These are phyloP conservation scores for Podaxis sp. DNA, from an alignment of 768 basidiomycete species.

Conservation along the genomic window DNA sequence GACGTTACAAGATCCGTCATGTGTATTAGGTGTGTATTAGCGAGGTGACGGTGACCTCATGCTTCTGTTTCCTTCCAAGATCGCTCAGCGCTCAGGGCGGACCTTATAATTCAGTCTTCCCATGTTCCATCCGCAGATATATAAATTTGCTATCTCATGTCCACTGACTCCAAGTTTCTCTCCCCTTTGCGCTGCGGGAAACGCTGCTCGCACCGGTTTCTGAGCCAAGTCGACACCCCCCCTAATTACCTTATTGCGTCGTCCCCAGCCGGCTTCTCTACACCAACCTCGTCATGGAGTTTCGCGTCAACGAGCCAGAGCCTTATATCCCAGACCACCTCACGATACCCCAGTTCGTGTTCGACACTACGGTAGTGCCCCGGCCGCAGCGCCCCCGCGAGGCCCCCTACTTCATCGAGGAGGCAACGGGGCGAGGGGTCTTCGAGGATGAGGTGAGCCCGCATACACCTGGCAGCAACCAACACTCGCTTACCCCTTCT, in stretches of 20 bases:
- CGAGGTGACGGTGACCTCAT: not conserved
- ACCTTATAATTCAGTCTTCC: not conserved
- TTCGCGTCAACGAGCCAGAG: constrained; percentile 31
- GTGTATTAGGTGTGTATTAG: too few relatives aligned
- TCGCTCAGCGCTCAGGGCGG: not conserved
- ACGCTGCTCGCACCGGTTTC: not conserved
- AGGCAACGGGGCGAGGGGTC: constrained; percentile 45
- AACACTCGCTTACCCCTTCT: not conserved
- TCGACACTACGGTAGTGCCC: constrained; percentile 40
- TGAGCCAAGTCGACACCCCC: not conserved
- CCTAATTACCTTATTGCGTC: not conserved
- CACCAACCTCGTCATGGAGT: constrained; percentile 30
- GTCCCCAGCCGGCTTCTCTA: not conserved
- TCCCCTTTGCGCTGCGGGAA: not conserved
- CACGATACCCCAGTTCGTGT: constrained; percentile 65
- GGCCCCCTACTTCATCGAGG: constrained; percentile 61
- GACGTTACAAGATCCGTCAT: constrained; percentile 17
- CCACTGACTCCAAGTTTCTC: not conserved
- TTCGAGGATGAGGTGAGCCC: constrained; percentile 47
- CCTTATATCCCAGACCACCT: constrained; percentile 60
- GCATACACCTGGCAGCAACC: not conserved
- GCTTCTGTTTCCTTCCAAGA: not conserved
- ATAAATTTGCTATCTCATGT: constrained; percentile 1
- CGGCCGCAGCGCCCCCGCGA: constrained; percentile 46
- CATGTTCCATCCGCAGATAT: constrained; percentile 11